A percentile compares a stretch with the other conserved stretches of the same genome.
Evolutionary conservation across 2,329 filamentous ascomycete species (phyloP).

Genomic region (Aspergillus oerlinghausenensis): DNA sequence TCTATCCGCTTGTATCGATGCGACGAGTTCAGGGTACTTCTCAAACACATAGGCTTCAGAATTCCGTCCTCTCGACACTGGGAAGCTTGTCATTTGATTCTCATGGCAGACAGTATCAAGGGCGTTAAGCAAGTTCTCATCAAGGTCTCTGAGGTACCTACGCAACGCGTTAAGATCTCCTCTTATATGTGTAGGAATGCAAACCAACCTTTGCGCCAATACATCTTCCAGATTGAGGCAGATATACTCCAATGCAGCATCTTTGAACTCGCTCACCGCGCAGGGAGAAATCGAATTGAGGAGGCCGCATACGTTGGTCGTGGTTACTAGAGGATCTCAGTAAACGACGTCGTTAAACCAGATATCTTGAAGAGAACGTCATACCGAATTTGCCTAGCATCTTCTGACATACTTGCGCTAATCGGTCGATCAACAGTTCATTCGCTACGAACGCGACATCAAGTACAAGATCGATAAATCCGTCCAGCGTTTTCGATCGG

Average conservation of each 20-base stretch:
- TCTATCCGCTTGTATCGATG: conserved; percentile 38
- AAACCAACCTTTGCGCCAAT: conserved; percentile 70
- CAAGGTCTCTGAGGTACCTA: conserved; percentile 74
- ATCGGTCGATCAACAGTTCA: conserved; percentile 87
- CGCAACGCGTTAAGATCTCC: conserved; percentile 10
- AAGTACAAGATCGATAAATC: conserved; percentile 82
- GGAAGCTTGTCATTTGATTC: conserved; percentile 74
- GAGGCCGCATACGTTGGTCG: conserved; percentile 77
- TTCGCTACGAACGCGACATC: conserved; percentile 88
- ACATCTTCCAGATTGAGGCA: conserved; percentile 87
- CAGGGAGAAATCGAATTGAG: conserved; percentile 83
- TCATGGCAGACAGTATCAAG: conserved; percentile 74
- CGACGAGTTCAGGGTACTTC: conserved; percentile 43
- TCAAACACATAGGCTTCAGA: conserved; percentile 53
- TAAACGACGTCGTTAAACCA: conserved; percentile 3
- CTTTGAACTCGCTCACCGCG: conserved; percentile 78
- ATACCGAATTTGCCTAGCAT: conserved; percentile 72
- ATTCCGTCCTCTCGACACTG: conserved; percentile 71
- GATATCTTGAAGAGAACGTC: conserved; percentile 15
- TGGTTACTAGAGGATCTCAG: conserved; percentile 54
- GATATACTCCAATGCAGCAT: conserved; percentile 82
- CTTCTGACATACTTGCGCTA: conserved; percentile 85
- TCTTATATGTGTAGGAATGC: background rate
- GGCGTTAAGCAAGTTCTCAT: conserved; percentile 74
- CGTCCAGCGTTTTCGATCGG: conserved; percentile 66